Evolutionary conservation across 2,329 filamentous ascomycete species (phyloP).

Genomic region (Alternaria arbusti): DNA sequence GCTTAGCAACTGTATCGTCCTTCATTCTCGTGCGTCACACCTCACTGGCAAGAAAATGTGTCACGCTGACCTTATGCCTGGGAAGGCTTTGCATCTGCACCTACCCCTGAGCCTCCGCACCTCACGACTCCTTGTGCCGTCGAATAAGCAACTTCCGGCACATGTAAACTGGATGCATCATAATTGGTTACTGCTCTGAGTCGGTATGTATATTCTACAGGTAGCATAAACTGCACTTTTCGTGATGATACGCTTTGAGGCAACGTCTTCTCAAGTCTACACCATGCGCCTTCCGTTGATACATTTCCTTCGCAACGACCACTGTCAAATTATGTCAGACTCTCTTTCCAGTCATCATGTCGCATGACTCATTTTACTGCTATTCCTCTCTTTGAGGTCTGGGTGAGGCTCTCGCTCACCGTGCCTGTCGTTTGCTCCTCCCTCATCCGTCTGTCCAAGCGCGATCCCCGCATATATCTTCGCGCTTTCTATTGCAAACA

Average conservation of each 20-base stretch:
- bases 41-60: not conserved
- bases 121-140: not conserved
- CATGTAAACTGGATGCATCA: not conserved
- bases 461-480: not conserved
- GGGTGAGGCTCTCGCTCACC: not conserved
- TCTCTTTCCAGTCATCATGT: not conserved
- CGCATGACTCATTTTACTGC: not conserved
- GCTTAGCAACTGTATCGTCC: not conserved
- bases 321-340: no score
- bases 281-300: not conserved
- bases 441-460: conserved; percentile 4
- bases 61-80: not conserved
- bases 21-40: not conserved
- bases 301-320: not conserved
- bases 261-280: not conserved
- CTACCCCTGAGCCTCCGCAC: not conserved
- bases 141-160: not conserved
- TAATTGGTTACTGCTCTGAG: not conserved
- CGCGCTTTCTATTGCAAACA: not conserved
- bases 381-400: no score
- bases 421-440: conserved; percentile 12
- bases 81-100: not conserved
- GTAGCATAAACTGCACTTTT: not conserved
- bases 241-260: not conserved
- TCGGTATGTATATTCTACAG: not conserved